These are phyloP conservation scores for Fennellomyces sp. DNA, from an alignment of 371 early-diverging fungal species.

Conservation along the genomic window DNA sequence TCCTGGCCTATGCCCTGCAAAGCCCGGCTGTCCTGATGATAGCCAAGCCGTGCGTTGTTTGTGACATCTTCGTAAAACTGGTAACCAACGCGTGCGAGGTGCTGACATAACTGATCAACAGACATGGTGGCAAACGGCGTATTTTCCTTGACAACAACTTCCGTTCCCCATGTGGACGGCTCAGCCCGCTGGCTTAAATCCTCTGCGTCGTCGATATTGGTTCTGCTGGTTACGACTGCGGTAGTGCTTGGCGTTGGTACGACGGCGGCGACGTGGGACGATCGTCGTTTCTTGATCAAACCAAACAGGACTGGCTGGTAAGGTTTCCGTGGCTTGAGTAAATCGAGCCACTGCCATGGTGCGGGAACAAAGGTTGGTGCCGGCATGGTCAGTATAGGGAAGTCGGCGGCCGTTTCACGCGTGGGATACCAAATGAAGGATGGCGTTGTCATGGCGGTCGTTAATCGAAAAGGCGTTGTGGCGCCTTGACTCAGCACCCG, in stretches of 20 bases:
- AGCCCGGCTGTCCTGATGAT: constrained; percentile 19
- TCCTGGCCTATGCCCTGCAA: constrained; percentile 24
- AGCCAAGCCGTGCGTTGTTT: constrained; percentile 13
- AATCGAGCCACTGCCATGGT: constrained; percentile 34
- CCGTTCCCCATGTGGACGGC: constrained; percentile 1
- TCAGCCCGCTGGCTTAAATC: constrained; percentile 4
- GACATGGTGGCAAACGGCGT: constrained; percentile 21
- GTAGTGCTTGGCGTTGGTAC: background rate
- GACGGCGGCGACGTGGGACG: background rate
- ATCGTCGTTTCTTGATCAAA: constrained; percentile 11
- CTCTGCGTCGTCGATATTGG: constrained; percentile 1
- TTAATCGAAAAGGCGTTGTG: constrained; percentile 10
- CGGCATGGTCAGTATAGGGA: constrained; percentile 18
- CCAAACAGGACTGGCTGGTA: constrained; percentile 28
- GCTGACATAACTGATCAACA: constrained; percentile 13
- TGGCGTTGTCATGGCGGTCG: constrained; percentile 11
- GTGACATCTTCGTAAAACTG: constrained; percentile 27
- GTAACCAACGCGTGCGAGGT: constrained; percentile 19
- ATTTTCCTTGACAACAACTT: background rate
- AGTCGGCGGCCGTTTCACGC: background rate
- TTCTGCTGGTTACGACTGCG: background rate
- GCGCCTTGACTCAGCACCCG: constrained; percentile 2
- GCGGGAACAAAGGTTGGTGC: constrained; percentile 26
- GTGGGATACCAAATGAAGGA: constrained; percentile 18
- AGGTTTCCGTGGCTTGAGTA: constrained; percentile 23